phyloP scores from a whole-genome alignment of 2,329 filamentous ascomycete genomes.

The Arthrinium puccinioides region DNA sequence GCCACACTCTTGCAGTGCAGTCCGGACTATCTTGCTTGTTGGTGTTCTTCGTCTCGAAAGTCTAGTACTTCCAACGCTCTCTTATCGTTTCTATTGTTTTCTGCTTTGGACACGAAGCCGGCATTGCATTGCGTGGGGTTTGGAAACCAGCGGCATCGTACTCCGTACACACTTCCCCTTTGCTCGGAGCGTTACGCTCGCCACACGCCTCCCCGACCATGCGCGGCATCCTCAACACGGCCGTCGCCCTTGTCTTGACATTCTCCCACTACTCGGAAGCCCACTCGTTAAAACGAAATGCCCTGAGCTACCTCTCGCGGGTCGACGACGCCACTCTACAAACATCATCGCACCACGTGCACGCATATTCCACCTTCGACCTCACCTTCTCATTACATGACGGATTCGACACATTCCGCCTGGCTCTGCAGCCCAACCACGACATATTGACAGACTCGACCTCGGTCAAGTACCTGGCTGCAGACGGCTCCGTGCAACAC shows the following conservation, averaged over 20 bases:
- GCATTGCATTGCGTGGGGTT: slow-evolving; percentile 18
- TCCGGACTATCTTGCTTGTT: too few relatives aligned
- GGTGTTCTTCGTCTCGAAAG: too few relatives aligned
- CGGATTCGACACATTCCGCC: slow-evolving; percentile 61
- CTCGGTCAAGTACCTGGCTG: slow-evolving; percentile 61
- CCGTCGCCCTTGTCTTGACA: slow-evolving; percentile 19
- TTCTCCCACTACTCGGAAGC: slow-evolving; percentile 36
- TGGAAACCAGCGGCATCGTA: too few relatives aligned
- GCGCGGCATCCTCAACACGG: slow-evolving; percentile 19
- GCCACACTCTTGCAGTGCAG: too few relatives aligned
- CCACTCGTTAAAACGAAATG: slow-evolving; percentile 68
- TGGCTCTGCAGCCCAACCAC: slow-evolving; percentile 83
- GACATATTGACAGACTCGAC: slow-evolving; percentile 77
- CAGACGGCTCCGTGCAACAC: slow-evolving; percentile 60
- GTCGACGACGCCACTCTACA: slow-evolving; percentile 71
- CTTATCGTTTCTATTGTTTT: too few relatives aligned
- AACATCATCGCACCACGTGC: slow-evolving; percentile 70
- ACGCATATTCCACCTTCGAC: slow-evolving; percentile 78
- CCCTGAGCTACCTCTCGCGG: slow-evolving; percentile 65
- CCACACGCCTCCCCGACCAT: slow-evolving; percentile 16
- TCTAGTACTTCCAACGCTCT: too few relatives aligned
- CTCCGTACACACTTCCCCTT: slow-evolving; percentile 11
- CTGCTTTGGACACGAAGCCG: too few relatives aligned
- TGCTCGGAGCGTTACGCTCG: too few relatives aligned
- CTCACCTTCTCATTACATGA: slow-evolving; percentile 70